phyloP scores from a whole-genome alignment of 2,329 filamentous ascomycete species.

The Trichoderma sp. region DNA sequence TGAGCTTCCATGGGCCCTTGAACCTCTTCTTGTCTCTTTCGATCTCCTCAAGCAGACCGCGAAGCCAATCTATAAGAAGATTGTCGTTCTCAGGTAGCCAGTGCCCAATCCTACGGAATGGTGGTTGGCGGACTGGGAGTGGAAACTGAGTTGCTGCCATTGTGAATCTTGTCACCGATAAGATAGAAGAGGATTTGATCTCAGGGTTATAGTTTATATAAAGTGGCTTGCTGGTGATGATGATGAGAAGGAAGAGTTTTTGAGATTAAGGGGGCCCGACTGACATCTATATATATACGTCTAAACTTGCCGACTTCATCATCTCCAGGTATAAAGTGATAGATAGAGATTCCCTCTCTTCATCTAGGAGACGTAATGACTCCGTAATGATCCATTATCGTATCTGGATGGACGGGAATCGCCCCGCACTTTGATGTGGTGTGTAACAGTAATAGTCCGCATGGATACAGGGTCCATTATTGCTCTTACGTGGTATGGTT shows the following conservation, averaged over 20 bases:
- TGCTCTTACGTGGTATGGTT: neutral
- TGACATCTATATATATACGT: neutral
- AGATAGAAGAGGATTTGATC: neutral
- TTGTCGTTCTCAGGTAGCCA: constrained; percentile 18
- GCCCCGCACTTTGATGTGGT: neutral
- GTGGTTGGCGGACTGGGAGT: neutral
- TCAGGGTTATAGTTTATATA: neutral
- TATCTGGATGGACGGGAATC: neutral
- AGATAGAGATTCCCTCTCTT: neutral
- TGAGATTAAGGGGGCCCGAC: neutral
- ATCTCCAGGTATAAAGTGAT: neutral
- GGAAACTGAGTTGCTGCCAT: neutral
- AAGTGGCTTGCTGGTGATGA: neutral
- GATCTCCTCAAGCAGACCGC: constrained; percentile 5
- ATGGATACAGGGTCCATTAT: neutral
- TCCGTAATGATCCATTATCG: neutral
- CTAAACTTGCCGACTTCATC: neutral
- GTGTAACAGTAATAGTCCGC: neutral
- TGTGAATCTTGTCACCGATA: neutral
- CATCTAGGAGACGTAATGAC: neutral
- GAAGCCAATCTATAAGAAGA: neutral
- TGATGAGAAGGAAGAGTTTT: neutral
- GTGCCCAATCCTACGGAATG: neutral
- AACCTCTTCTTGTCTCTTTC: neutral
- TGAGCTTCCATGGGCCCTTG: neutral